A percentile compares a stretch with the other conserved stretches of the same genome.
phyloP scores from a whole-genome alignment of 805 yeast species.

The Kuraishia cidri region DNA sequence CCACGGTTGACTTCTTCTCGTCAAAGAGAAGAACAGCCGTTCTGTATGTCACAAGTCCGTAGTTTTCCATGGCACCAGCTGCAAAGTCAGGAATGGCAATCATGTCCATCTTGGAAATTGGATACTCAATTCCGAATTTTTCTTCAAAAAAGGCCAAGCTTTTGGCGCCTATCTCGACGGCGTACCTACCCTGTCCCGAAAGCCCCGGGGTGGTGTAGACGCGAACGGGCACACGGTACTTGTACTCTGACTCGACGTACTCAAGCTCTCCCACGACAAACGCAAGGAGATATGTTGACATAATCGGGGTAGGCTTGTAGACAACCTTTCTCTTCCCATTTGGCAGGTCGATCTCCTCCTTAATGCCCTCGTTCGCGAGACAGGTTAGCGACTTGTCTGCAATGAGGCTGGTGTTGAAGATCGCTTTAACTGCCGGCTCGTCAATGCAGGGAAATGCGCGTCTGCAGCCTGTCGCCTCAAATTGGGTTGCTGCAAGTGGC shows the following conservation, averaged over 20 bases:
- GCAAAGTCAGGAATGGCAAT: conserved; percentile 72
- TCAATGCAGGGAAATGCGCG: conserved; percentile 51
- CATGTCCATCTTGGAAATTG: conserved; percentile 76
- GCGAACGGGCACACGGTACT: conserved; percentile 34
- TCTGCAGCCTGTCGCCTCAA: conserved; percentile 51
- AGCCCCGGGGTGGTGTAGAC: conserved; percentile 44
- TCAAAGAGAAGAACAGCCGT: conserved; percentile 46
- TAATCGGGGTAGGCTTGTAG: conserved; percentile 37
- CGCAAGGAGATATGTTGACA: conserved; percentile 49
- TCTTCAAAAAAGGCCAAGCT: conserved; percentile 39
- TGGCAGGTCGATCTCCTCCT: conserved; percentile 4
- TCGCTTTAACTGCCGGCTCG: conserved; percentile 47
- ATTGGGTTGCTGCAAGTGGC: conserved; percentile 40
- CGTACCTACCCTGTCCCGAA: conserved; percentile 34
- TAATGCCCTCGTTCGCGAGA: conserved; percentile 27
- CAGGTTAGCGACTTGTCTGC: conserved; percentile 22
- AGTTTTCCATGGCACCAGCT: conserved; percentile 89
- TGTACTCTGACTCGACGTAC: conserved; percentile 36
- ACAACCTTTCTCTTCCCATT: conserved; percentile 13
- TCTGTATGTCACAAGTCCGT: conserved; percentile 73
- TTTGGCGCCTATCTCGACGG: conserved; percentile 35
- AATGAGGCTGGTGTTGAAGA: conserved; percentile 35
- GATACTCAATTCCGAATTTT: conserved; percentile 47
- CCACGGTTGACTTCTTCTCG: conserved; percentile 32
- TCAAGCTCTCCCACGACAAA: conserved; percentile 54